These are phyloP conservation scores for Lactuca sativa DNA, from an alignment of 129 eudicot genomes.

Conservation along the genomic window DNA sequence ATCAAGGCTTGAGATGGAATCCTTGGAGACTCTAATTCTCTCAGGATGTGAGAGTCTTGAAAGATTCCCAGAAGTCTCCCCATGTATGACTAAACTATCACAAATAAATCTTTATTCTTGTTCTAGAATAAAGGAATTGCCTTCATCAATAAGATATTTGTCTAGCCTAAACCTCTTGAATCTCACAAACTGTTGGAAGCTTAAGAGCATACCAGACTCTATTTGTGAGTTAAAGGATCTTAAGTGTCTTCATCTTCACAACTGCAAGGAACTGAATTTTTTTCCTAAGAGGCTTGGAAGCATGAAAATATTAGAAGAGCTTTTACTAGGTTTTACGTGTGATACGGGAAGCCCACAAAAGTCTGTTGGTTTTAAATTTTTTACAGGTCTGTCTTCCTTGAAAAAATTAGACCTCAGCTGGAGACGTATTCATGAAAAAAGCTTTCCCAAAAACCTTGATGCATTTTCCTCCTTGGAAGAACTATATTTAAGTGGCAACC, in stretches of 20 bases:
- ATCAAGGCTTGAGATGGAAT: neutral
- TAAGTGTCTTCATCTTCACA: neutral
- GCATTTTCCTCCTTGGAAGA: slow-evolving; percentile 3
- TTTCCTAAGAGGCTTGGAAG: neutral
- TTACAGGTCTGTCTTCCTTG: neutral
- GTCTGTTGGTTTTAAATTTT: neutral
- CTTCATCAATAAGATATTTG: neutral
- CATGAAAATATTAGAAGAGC: slow-evolving; percentile 1
- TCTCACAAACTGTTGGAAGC: neutral
- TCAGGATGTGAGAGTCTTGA: slow-evolving; percentile 4
- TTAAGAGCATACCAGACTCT: neutral
- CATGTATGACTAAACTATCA: slow-evolving; percentile 5
- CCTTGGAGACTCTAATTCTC: slow-evolving; percentile 15
- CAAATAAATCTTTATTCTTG: neutral
- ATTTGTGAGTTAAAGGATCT: slow-evolving; percentile 7
- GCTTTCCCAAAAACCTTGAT: neutral
- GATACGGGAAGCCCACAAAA: neutral
- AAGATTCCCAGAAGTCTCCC: slow-evolving; percentile 16
- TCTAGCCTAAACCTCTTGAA: neutral
- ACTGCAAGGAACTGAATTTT: neutral
- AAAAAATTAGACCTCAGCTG: neutral
- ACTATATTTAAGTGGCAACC: neutral
- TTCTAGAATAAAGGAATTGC: neutral
- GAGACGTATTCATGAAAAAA: neutral
- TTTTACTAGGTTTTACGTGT: neutral